These are phyloP conservation scores for Kazachstania africana DNA, from an alignment of 805 yeast species.

Conservation along the genomic window DNA sequence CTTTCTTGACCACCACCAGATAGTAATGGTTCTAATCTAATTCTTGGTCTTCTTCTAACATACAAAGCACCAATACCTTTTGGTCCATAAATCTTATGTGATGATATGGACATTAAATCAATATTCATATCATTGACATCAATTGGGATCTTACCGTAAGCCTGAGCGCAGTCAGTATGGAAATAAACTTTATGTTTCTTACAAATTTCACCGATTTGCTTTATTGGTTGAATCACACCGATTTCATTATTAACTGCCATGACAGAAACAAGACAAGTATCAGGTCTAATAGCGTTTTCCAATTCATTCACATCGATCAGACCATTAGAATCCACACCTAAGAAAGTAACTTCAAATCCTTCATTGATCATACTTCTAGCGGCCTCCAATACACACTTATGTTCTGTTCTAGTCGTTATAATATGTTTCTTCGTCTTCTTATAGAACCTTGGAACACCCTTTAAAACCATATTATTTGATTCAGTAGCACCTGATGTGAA, in stretches of 20 bases:
- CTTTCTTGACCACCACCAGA: conserved; percentile 99
- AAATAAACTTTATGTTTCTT: conserved; percentile 81
- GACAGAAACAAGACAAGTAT: conserved; percentile 78
- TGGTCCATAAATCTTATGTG: conserved; percentile 96
- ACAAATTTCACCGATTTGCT: conserved; percentile 85
- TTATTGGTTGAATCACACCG: conserved; percentile 93
- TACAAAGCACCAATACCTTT: conserved; percentile 94
- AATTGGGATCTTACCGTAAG: conserved; percentile 83
- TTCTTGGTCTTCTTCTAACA: conserved; percentile 96
- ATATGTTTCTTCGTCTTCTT: conserved; percentile 82
- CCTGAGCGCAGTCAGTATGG: conserved; percentile 98
- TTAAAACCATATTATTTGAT: conserved; percentile 85
- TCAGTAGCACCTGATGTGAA: conserved; percentile 98
- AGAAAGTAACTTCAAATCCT: conserved; percentile 90
- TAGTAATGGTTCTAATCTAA: conserved; percentile 86
- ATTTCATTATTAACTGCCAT: conserved; percentile 98
- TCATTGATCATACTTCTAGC: conserved; percentile 92
- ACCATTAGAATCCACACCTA: conserved; percentile 76
- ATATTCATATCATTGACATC: conserved; percentile 91
- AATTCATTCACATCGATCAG: conserved; percentile 66
- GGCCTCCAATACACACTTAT: conserved; percentile 96
- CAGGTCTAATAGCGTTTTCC: conserved; percentile 76
- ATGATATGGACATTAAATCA: conserved; percentile 85
- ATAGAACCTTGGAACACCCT: conserved; percentile 93
- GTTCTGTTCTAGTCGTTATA: conserved; percentile 94